phyloP scores from a whole-genome alignment of 768 basidiomycete genomes.

The Boletus coccyginus region DNA sequence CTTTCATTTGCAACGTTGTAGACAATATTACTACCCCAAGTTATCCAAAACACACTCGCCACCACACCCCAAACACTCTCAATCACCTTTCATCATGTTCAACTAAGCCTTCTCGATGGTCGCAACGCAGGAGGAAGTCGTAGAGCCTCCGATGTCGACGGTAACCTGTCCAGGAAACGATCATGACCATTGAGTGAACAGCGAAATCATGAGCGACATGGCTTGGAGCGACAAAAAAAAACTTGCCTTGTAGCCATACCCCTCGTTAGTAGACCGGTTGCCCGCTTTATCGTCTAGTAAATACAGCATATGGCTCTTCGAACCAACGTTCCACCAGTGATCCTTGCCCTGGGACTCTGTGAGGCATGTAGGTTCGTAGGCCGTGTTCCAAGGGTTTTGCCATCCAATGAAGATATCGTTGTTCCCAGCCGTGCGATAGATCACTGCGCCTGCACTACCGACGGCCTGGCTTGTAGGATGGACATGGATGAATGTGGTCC shows the following conservation, averaged over 20 bases:
- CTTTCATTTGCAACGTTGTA: no score
- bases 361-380: not conserved
- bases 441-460: not conserved
- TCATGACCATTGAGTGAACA: not conserved
- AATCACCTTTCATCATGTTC: no score
- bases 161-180: not conserved
- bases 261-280: not conserved
- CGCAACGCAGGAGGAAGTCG: not conserved
- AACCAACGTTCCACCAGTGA: not conserved
- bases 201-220: no score
- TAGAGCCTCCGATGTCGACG: not conserved
- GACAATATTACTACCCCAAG: no score
- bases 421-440: not conserved
- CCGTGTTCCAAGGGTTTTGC: not conserved
- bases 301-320: not conserved
- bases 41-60: no score
- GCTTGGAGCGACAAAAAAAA: not conserved
- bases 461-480: not conserved
- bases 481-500: not conserved
- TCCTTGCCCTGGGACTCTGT: not conserved
- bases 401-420: not conserved
- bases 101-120: not conserved
- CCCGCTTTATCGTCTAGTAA: not conserved
- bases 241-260: not conserved
- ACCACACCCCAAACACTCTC: no score